Base-by-base conservation (phyloP, 176 grass and related monocot genomes). In the Eleusine indica region DNA sequence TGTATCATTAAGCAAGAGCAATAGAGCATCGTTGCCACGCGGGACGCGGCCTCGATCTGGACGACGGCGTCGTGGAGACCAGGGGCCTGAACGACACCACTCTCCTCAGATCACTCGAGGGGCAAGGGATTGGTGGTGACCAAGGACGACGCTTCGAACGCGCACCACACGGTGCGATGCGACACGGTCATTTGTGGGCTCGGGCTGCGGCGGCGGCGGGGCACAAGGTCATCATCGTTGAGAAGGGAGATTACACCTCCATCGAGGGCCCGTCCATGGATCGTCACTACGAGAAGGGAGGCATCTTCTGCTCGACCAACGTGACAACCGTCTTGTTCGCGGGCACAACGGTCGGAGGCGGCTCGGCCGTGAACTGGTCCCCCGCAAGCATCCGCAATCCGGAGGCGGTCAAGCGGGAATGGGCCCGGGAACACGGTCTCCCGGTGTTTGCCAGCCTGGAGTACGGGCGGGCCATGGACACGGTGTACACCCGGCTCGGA, bases 191-290 rank as follows among this genome's bases (percentile, higher is more conserved):
- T 95, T 9, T 9, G 90, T 92, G 14, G 93, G 93, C 1, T 95
- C 90, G 1, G 90, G 93, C 56, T 90, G 88, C 60, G 93, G 93
- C 0, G 93, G 93, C 5, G 75, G 82, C 41, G 93, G 93, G 93
- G 25, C 70, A 84, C 80, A 90, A 92, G 88, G 93, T 95, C 14
- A 39, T 95, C 9, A 82, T 92, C 64, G 51, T 95, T 0, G 93
- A 95, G 81, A 95, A 95, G 52, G 90, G 93, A 0, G 79, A 92
- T 21, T 92, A 92, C 84, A 90, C 71, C 61, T 86, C 75, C 7
- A 1, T 90, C 11, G 93, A 95, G 80, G 90, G 84, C 47, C 93
- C 93, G 14, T 86, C 90, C 29, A 74, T 92, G 82, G 52, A 80
- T 19, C 64, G 82, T 13, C 35, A 92, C 60, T 95, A 86, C 16